These are phyloP conservation scores for Nicotiana tabacum DNA, from an alignment of 257 asterid species.

Conservation along the genomic window DNA sequence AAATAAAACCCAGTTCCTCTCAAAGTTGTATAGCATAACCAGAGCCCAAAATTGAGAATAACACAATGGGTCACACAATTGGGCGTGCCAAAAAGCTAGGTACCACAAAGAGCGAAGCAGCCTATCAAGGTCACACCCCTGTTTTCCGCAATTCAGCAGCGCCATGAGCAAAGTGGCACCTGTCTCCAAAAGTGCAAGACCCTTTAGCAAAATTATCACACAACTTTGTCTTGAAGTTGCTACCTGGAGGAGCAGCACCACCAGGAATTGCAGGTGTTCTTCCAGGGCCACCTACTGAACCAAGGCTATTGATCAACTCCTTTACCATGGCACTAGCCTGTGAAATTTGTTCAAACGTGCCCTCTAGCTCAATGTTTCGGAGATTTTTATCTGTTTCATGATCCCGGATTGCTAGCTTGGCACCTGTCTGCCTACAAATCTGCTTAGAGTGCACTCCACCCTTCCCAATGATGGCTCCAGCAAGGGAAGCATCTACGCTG, in stretches of 20 bases:
- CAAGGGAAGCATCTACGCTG: conserved; percentile 75
- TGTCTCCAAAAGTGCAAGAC: conserved; percentile 91
- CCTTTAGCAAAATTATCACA: conserved; percentile 83
- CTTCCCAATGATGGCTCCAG: conserved; percentile 88
- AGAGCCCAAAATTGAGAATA: background rate
- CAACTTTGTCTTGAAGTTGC: conserved; percentile 69
- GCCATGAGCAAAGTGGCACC: conserved; percentile 96
- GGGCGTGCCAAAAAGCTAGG: background rate
- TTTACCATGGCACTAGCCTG: conserved; percentile 76
- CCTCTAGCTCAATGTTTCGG: conserved; percentile 85
- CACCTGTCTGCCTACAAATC: conserved; percentile 84
- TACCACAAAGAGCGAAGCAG: background rate
- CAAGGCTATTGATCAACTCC: conserved; percentile 56
- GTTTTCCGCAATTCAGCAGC: conserved; percentile 63
- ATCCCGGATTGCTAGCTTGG: conserved; percentile 62
- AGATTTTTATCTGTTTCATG: conserved; percentile 69
- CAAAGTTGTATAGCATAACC: background rate
- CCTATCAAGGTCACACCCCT: conserved; percentile 24
- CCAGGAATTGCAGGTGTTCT: conserved; percentile 27
- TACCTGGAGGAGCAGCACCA: conserved; percentile 44
- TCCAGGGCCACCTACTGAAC: conserved; percentile 32
- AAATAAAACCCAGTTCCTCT: background rate
- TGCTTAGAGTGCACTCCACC: conserved; percentile 88
- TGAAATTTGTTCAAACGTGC: conserved; percentile 70
- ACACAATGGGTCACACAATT: background rate